Conservation (phyloP, 345 rosid species). For the Firmiana major region DNA sequence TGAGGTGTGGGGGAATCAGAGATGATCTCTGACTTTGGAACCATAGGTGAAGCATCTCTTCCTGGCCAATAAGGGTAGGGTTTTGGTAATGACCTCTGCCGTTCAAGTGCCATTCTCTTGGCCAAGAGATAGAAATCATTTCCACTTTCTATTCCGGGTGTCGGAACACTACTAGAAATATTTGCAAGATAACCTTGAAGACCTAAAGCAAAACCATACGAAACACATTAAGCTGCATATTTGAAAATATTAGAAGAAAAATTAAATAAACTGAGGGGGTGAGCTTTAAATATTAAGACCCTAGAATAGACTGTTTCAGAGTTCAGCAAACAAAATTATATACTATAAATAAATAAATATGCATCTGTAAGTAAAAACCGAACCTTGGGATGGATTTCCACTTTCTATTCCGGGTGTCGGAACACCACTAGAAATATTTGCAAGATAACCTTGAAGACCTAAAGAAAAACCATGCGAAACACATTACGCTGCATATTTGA, state of each 20-base stretch:
- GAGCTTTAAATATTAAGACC: slow-evolving; percentile 1
- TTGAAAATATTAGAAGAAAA: background rate
- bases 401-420: slow-evolving; percentile 50
- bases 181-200: slow-evolving; percentile 58
- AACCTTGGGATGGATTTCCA: too few species aligned
- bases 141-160: slow-evolving; percentile 55
- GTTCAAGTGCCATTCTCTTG: slow-evolving; percentile 71
- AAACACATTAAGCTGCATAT: background rate
- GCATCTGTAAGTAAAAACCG: background rate
- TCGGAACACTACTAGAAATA: slow-evolving; percentile 40
- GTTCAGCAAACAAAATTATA: background rate
- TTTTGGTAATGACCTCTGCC: slow-evolving; percentile 58
- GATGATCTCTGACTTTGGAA: slow-evolving; percentile 54
- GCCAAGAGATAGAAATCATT: slow-evolving; percentile 64
- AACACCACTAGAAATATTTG: slow-evolving; percentile 44
- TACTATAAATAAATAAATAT: background rate
- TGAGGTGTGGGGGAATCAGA: slow-evolving; percentile 37
- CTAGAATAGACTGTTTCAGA: background rate
- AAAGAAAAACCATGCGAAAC: slow-evolving; percentile 16
- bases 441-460: slow-evolving; percentile 67
- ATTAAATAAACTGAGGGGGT: background rate
- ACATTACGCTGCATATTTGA: background rate
- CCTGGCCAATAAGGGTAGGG: slow-evolving; percentile 62
- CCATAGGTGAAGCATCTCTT: slow-evolving; percentile 56
- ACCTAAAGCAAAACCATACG: slow-evolving; percentile 37